Evolutionary conservation across 1,139 yeast species (phyloP).

Genomic region (Scheffersomyces illinoinensis): DNA sequence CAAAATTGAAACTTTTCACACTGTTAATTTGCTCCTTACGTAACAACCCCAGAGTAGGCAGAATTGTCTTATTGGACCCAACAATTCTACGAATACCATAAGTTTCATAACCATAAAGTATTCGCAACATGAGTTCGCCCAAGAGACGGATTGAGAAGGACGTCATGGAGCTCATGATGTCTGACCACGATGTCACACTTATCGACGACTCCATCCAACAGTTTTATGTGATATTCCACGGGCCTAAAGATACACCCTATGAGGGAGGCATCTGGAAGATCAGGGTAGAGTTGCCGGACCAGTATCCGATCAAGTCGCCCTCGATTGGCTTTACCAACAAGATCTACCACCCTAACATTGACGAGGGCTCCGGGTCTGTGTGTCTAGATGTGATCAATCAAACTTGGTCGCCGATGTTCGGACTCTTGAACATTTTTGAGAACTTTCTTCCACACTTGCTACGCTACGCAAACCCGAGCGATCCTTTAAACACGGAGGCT

Average conservation of each 20-base stretch:
- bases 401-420: conserved; percentile 99
- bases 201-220: conserved; percentile 91
- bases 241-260: conserved; percentile 88
- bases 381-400: conserved; percentile 96
- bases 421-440: conserved; percentile 85
- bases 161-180: conserved; percentile 96
- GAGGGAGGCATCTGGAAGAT: conserved; percentile 90
- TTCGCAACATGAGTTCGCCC: conserved; percentile 55
- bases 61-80: too few relatives aligned
- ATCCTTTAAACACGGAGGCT: conserved; percentile 92
- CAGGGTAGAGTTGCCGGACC: conserved; percentile 92
- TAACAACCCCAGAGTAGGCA: too few relatives aligned
- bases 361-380: conserved; percentile 87
- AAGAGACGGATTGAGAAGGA: conserved; percentile 93
- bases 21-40: not conserved
- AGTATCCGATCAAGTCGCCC: conserved; percentile 94
- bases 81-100: too few relatives aligned
- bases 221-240: conserved; percentile 80
- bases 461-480: conserved; percentile 91
- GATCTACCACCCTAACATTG: conserved; percentile 93
- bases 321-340: conserved; percentile 92
- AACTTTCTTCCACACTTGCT: conserved; percentile 90
- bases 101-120: not conserved
- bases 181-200: conserved; percentile 86
- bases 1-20: not conserved